Base-by-base conservation (phyloP, 345 rosid genomes). In the Schrenkiella parvula region DNA sequence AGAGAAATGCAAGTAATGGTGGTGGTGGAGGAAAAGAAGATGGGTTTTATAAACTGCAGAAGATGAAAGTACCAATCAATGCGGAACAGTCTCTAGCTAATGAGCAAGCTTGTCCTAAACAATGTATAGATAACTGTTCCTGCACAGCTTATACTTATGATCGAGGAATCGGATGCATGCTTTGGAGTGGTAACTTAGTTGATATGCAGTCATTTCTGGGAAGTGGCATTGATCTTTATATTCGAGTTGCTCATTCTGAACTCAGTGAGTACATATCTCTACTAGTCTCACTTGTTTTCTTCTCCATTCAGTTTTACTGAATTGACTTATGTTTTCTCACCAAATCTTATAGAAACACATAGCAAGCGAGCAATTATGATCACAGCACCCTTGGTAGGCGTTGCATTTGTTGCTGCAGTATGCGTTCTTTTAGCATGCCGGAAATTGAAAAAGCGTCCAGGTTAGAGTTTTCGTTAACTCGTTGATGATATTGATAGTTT, bases 61-160 rank as follows among this genome's bases (percentile, higher is more conserved):
- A 6, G 56, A 72, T 85, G 79, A 79, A 79, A 62, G 70, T 85
- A 26, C 92, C 90, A 2, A 79, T 76, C 64, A 63, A 52, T 37
- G 78, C 82, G 2, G 72, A 72, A 34, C 25, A 64, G 71, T 65
- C 64, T 5, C 8, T 23, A 14, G 38, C 35, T 26, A 22, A 14
- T 1, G 78, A 78, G 42, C 68, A 55, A n/a, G 14, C 35, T 18
- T 88, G 90, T 67, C 70, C 44, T 50, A 32, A 58, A 2, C 9
- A 28, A 21, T 86, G 93, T 78, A 57, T 76, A 43, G 56, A 11
- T n/a, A 84, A 83, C 58, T 83, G 89, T 70, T 80, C 87, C 9
- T 88, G 88, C 19, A 50, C 72, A 0, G 89, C 92, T 48, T 85
- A 85, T 56, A 79, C 88, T 39, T 81, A 64, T 76, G 69, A 77